Base-by-base conservation (phyloP, 371 early-diverging fungal genomes). In the Mortierella sp. region DNA sequence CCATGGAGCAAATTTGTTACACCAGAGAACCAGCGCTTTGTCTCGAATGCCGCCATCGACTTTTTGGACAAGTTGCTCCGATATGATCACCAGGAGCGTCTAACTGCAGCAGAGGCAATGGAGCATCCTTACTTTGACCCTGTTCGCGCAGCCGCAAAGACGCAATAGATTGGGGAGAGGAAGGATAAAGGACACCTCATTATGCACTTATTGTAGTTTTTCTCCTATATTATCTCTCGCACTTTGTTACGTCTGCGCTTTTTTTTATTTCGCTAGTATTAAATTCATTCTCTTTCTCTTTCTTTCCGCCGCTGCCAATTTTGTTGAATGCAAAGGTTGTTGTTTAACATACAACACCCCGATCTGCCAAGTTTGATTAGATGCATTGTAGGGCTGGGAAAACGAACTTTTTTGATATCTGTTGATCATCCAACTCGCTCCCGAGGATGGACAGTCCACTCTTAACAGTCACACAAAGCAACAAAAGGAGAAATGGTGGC, bases 21-120 rank as follows among this genome's bases (percentile, higher is more conserved):
- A 22, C 83, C 86, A n/a, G 95, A 96, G 62, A 99, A 98, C 86
- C 90, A 95, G 85, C 92, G 94, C 62, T 96, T 94, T 77, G 94
- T 96, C 67, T 92, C 95, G 45, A 91, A 94, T 15, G 97, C 96
- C 70, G 94, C 97, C 4, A 89, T 99, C 70, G 98, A 97, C 83
- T 96, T 99, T 72, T 86, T 99, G 72, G 97, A 98, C 83, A 89
- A 94, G 70, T 87, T 99, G 70, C 89, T 99, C 63, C 90, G 94
- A 63, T 99, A 99, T 86, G 99, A 99, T 85, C 99, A 99, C 85
- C 97, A 86, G 83, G 97, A 96, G 83, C 92, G 99, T 59, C 87
- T 96, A 68, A 99, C 98, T 22, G 96, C 99, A 48, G 90, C 90
- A 68, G 98, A 98, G 86, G 98, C 98, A 7, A 97, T 99, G 98